Evolutionary conservation across 257 asterid species (phyloP).

Genomic region (Ballota nigra): DNA sequence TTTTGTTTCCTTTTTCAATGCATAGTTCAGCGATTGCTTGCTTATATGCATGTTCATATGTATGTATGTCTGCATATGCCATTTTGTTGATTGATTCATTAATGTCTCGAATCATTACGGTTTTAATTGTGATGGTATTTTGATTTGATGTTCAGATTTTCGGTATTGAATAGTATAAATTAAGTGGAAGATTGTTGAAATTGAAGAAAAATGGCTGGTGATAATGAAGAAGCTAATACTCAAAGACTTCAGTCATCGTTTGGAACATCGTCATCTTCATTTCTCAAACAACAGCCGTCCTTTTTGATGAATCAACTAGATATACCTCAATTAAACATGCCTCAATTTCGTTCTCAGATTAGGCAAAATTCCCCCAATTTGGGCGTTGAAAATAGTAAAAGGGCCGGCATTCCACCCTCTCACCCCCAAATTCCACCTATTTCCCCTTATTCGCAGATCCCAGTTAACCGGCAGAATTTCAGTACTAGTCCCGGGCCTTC

Average conservation of each 20-base stretch:
- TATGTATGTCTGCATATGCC: slow-evolving; percentile 9
- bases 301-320: slow-evolving; percentile 54
- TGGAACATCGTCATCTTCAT: slow-evolving; percentile 72
- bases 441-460: slow-evolving; percentile 87
- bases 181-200: slow-evolving; percentile 14
- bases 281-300: slow-evolving; percentile 44
- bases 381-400: slow-evolving; percentile 50
- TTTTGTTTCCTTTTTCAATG: background rate
- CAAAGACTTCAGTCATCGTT: slow-evolving; percentile 76
- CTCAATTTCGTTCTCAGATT: slow-evolving; percentile 61
- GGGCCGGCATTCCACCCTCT: slow-evolving; percentile 88
- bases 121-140: slow-evolving; percentile 12
- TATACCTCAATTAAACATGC: slow-evolving; percentile 55
- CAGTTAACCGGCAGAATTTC: slow-evolving; percentile 54
- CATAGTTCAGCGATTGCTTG: background rate
- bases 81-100: slow-evolving; percentile 17
- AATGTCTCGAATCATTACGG: background rate
- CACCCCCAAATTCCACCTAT: slow-evolving; percentile 92
- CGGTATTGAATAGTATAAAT: slow-evolving; percentile 6
- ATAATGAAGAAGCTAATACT: slow-evolving; percentile 51
- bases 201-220: slow-evolving; percentile 67
- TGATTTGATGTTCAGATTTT: slow-evolving; percentile 26
- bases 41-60: slow-evolving; percentile 18
- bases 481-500: slow-evolving; percentile 49
- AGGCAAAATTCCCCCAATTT: slow-evolving; percentile 56